Conservation (phyloP, 106 monocot species). For the Narthecium ossifragum region DNA sequence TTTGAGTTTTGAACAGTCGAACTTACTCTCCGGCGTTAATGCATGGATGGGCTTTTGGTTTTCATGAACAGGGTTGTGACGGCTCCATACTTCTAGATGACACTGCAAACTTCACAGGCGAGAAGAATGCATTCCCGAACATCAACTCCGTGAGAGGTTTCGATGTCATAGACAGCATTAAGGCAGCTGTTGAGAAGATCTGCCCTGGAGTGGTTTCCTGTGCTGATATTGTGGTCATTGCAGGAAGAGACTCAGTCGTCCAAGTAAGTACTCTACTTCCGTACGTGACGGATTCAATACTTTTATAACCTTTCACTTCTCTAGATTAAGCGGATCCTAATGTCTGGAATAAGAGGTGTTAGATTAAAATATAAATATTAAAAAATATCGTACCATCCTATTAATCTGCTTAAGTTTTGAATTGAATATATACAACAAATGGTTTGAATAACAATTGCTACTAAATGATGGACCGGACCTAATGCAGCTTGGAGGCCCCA, state of each 20-base stretch:
- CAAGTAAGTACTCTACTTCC: slow-evolving; percentile 7
- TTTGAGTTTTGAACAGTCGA: neutral
- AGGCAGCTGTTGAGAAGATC: slow-evolving; percentile 3
- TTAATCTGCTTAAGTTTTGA: too few species aligned
- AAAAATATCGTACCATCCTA: too few species aligned
- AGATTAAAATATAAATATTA: too few species aligned
- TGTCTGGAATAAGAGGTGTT: neutral
- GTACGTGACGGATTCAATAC: neutral
- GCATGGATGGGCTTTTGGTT: too few species aligned
- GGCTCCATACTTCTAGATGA: slow-evolving; percentile 36
- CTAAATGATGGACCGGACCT: too few species aligned
- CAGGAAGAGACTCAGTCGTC: slow-evolving; percentile 28
- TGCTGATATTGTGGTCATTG: slow-evolving; percentile 35
- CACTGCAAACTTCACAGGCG: slow-evolving; percentile 17
- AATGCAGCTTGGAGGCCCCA: slow-evolving; percentile 58
- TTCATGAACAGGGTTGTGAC: slow-evolving; percentile 53
- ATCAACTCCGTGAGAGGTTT: slow-evolving; percentile 23
- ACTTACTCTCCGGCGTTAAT: neutral
- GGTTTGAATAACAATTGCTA: too few species aligned
- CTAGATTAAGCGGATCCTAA: neutral
- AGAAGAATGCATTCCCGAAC: slow-evolving; percentile 29
- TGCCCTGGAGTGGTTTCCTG: slow-evolving; percentile 36
- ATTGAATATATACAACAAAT: too few species aligned
- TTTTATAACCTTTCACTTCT: neutral
- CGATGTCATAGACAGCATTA: slow-evolving; percentile 31